Percentiles rank a stretch among this genome's conserved stretches.
Evolutionary conservation across 306 rosid genomes (phyloP).

Genomic region (Malus asiatica): DNA sequence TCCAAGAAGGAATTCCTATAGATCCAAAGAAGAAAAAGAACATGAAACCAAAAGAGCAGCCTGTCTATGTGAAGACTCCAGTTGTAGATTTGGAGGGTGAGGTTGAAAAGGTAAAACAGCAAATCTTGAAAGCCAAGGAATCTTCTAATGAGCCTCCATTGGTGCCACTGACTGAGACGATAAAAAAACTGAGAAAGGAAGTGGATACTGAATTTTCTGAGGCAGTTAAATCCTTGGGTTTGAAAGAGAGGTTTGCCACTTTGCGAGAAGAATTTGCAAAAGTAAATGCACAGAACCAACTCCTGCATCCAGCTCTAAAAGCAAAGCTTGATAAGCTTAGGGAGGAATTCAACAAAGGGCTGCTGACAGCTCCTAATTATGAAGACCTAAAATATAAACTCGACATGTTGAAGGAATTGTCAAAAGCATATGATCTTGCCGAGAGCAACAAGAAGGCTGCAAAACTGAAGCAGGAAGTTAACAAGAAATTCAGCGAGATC

Average conservation of each 20-base stretch:
- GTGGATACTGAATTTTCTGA: constrained; percentile 51
- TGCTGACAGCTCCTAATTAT: constrained; percentile 56
- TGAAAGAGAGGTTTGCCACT: constrained; percentile 41
- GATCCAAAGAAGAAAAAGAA: constrained; percentile 52
- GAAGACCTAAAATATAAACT: constrained; percentile 45
- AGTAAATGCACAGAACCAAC: constrained; percentile 38
- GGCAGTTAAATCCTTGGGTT: constrained; percentile 55
- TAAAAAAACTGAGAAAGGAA: constrained; percentile 52
- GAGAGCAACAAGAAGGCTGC: constrained; percentile 31
- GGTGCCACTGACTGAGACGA: constrained; percentile 40
- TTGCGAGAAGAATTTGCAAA: constrained; percentile 49
- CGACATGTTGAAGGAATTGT: constrained; percentile 53
- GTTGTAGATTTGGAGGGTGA: constrained; percentile 42
- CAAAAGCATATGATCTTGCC: constrained; percentile 35
- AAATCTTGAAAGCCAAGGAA: constrained; percentile 37
- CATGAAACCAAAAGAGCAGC: constrained; percentile 67
- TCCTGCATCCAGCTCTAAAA: constrained; percentile 42
- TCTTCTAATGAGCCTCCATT: constrained; percentile 38
- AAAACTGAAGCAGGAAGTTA: constrained; percentile 49
- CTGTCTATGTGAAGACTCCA: constrained; percentile 23
- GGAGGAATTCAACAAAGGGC: constrained; percentile 43
- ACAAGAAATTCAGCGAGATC: constrained; percentile 33
- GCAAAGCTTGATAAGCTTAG: constrained; percentile 54
- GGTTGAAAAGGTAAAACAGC: constrained; percentile 50
- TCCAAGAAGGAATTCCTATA: constrained; percentile 65